Base-by-base conservation (phyloP, 2,329 filamentous ascomycete species). In the Ophiocordyceps camponoti-floridani region DNA sequence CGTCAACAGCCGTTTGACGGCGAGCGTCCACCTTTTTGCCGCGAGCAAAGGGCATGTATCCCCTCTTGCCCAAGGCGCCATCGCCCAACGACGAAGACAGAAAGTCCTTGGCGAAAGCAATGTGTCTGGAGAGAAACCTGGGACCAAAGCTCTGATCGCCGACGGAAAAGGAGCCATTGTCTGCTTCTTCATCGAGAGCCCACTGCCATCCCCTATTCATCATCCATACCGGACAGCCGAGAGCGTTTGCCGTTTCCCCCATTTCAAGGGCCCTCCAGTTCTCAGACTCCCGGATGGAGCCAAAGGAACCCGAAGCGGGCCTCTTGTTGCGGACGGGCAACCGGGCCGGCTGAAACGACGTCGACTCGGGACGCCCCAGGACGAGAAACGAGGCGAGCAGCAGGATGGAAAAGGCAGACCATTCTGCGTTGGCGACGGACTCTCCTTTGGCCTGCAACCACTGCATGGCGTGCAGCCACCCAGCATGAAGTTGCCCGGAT, bases 381-480 rank as follows among this genome's bases (percentile, higher is more conserved):
- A 70, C 72, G 14, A 85, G 60, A 44, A 76, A 81, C 47, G 82
- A 68, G 4, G 74, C 66, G 41, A 85, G 70, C 3, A 88, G 59
- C 10, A 81, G 65, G 10, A 83, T 68, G 3, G 77, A 67, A 42
- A 82, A 57, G 2, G 78, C 74, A 4, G 79, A 81, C 82, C 82
- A 88, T 58, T 88, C 84, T 1, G 64, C 46, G 48, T 81, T 70
- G 4, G 61, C 59, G 13, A 67, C 56, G 8, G 64, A 55, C 4
- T 69, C 61, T 4, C 68, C 64, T 46, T 70, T 68, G 11, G 61
- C 54, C 28, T 64, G 63, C 38, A 84, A 64, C 83, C 83, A 89
- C 48, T 77, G 74, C 61, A 82, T 72, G 18, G 75, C 69, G 55
- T 84, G 79, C 72, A 82, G 83, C 81, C 83, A 88, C 2, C 73